Evolutionary conservation across 2,329 filamentous ascomycete species (phyloP).

Genomic region (Neobulgaria alba): DNA sequence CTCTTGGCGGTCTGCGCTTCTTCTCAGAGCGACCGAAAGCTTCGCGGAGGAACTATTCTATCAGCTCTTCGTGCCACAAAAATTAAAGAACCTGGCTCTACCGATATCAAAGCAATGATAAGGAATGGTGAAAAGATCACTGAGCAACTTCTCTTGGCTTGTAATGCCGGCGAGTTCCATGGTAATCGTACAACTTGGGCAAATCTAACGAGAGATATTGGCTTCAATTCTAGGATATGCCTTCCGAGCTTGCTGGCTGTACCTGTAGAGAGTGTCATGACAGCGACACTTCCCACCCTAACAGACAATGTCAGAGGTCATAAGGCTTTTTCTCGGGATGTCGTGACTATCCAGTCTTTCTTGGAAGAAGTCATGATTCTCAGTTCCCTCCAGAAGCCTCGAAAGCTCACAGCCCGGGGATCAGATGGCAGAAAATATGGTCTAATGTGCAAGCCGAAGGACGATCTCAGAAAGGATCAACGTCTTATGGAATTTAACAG

Average conservation of each 20-base stretch:
- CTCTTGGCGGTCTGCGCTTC: slow-evolving; percentile 81
- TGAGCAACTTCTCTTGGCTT: slow-evolving; percentile 71
- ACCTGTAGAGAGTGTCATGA: slow-evolving; percentile 77
- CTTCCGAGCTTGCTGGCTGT: slow-evolving; percentile 82
- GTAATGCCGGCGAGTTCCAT: slow-evolving; percentile 66
- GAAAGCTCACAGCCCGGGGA: slow-evolving; percentile 79
- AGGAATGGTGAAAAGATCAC: slow-evolving; percentile 74
- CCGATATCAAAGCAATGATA: slow-evolving; percentile 64
- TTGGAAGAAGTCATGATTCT: slow-evolving; percentile 83
- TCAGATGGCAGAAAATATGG: slow-evolving; percentile 85
- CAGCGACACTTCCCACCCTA: slow-evolving; percentile 67
- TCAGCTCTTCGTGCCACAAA: slow-evolving; percentile 38
- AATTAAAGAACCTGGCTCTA: slow-evolving; percentile 41
- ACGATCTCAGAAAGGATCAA: slow-evolving; percentile 94
- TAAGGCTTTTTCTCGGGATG: slow-evolving; percentile 78
- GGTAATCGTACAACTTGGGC: slow-evolving; percentile 58
- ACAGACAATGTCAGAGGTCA: slow-evolving; percentile 69
- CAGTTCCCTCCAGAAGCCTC: slow-evolving; percentile 83
- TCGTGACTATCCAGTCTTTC: slow-evolving; percentile 74
- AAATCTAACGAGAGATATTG: slow-evolving; percentile 67
- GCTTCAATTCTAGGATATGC: slow-evolving; percentile 72
- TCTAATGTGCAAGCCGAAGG: slow-evolving; percentile 93
- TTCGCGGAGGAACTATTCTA: slow-evolving; percentile 44
- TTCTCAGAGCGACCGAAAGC: slow-evolving; percentile 59
- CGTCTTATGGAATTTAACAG: slow-evolving; percentile 98